phyloP scores from a whole-genome alignment of 352 stramenopile species.

The Phytophthora sojae region DNA sequence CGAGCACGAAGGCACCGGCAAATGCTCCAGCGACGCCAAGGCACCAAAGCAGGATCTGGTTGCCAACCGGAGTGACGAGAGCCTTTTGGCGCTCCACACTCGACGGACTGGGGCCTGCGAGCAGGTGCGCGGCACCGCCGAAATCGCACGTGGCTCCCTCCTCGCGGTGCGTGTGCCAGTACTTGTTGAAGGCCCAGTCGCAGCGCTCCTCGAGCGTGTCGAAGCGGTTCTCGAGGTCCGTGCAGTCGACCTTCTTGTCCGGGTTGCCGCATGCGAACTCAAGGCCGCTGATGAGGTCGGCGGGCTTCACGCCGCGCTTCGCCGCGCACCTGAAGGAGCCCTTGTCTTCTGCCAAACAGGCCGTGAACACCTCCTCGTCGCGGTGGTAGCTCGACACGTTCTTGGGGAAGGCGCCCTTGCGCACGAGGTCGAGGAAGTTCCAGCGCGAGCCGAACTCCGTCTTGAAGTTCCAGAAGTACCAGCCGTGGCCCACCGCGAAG shows the following conservation, averaged over 20 bases:
- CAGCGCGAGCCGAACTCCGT: conserved; percentile 89
- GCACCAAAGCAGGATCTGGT: conserved; percentile 27
- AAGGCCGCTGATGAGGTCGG: conserved; percentile 63
- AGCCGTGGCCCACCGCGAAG: conserved; percentile 91
- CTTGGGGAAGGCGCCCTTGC: conserved; percentile 68
- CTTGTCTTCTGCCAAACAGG: conserved; percentile 74
- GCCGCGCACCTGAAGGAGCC: conserved; percentile 70
- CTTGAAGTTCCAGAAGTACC: conserved; percentile 78
- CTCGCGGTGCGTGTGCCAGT: conserved; percentile 68
- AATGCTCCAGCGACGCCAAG: conserved; percentile 25
- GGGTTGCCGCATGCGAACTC: conserved; percentile 62
- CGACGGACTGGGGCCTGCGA: conserved; percentile 22
- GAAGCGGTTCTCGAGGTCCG: conserved; percentile 47
- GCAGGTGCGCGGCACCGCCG: conserved; percentile 66
- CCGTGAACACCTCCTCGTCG: conserved; percentile 61
- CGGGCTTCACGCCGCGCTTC: conserved; percentile 62
- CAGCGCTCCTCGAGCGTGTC: conserved; percentile 63
- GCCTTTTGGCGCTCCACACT: conserved; percentile 27
- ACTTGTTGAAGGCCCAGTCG: conserved; percentile 52
- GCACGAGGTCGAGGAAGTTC: conserved; percentile 86
- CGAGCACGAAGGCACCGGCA: conserved; percentile 9
- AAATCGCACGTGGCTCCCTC: conserved; percentile 81
- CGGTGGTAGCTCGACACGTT: conserved; percentile 67
- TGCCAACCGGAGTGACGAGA: conserved; percentile 23
- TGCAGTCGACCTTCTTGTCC: conserved; percentile 58